A percentile compares a stretch with the other conserved stretches of the same genome.
Evolutionary conservation across 495 filamentous ascomycete species (phyloP).

Genomic region (Polyplosphaeria fusca): DNA sequence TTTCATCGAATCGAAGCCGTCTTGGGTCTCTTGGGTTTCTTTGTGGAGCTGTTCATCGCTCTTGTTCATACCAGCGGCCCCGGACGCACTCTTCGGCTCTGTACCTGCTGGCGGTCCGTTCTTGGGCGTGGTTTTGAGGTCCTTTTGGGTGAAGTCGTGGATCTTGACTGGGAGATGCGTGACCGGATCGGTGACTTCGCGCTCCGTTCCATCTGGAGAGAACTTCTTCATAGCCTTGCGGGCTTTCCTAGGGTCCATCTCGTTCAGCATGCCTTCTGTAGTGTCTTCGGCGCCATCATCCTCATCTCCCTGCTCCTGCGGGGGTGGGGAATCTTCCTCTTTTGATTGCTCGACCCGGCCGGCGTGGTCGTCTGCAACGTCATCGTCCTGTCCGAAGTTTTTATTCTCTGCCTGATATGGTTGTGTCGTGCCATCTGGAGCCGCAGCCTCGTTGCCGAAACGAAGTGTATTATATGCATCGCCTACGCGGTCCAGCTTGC

Average conservation of each 20-base stretch:
- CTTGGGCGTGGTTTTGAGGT: conserved; percentile 53
- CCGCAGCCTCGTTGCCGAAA: conserved; percentile 34
- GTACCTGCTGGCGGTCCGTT: conserved; percentile 51
- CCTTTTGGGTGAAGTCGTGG: conserved; percentile 61
- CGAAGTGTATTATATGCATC: conserved; percentile 24
- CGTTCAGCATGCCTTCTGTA: conserved; percentile 48
- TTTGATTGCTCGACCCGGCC: conserved; percentile 31
- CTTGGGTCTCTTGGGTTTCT: conserved; percentile 50
- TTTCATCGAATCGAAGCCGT: conserved; percentile 50
- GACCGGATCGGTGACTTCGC: conserved; percentile 69
- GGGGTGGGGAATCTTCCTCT: not conserved
- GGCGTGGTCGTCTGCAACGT: conserved; percentile 40
- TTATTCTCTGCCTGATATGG: conserved; percentile 35
- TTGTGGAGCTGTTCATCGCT: conserved; percentile 44
- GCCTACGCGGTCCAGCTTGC: conserved; percentile 19
- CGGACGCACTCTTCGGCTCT: conserved; percentile 46
- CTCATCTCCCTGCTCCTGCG: conserved; percentile 32
- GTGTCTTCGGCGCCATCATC: conserved; percentile 50
- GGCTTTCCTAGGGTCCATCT: conserved; percentile 53
- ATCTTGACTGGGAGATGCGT: conserved; percentile 64
- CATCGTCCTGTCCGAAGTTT: conserved; percentile 27
- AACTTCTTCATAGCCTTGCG: conserved; percentile 55
- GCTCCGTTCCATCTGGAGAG: conserved; percentile 48
- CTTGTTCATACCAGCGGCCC: conserved; percentile 49
- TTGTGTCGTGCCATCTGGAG: conserved; percentile 17